Conservation (phyloP, 305 asterid genomes). For the Ilex paraguariensis region DNA sequence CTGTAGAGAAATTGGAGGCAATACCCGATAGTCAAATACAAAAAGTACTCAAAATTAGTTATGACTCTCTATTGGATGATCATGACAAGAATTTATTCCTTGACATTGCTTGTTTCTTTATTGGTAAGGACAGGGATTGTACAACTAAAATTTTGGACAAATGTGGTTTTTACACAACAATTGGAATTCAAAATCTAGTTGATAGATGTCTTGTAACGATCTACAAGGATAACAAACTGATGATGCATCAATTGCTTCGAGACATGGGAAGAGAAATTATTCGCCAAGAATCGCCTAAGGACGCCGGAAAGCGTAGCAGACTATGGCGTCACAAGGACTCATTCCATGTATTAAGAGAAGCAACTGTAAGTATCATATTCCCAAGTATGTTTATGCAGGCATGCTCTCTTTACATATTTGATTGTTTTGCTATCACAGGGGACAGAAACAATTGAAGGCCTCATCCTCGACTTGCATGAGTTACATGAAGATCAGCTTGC, state of each 20-base stretch:
- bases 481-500: not conserved
- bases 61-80: constrained; percentile 18
- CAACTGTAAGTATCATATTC: constrained; percentile 9
- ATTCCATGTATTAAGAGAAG: constrained; percentile 11
- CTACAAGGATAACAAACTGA: constrained; percentile 6
- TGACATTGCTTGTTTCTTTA: constrained; percentile 21
- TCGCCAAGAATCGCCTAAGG: constrained; percentile 20
- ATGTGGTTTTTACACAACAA: constrained; percentile 13
- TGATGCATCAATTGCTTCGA: constrained; percentile 20
- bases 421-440: constrained; percentile 8
- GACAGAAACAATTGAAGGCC: constrained; percentile 10
- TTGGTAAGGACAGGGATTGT: constrained; percentile 19
- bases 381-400: not conserved
- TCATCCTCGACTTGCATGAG: constrained; percentile 9
- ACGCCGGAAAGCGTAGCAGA: constrained; percentile 17
- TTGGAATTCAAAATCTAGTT: constrained; percentile 23
- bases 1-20: constrained; percentile 14
- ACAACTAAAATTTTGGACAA: constrained; percentile 11
- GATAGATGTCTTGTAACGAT: constrained; percentile 23
- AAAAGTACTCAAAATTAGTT: constrained; percentile 15
- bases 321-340: constrained; percentile 14
- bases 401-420: not conserved
- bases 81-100: constrained; percentile 22
- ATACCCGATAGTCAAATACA: constrained; percentile 11
- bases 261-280: constrained; percentile 28